Evolutionary conservation across 306 rosid species (phyloP), one percentile per base, ranked within the genome.

Genomic region (Gynostemma pentaphyllum): DNA sequence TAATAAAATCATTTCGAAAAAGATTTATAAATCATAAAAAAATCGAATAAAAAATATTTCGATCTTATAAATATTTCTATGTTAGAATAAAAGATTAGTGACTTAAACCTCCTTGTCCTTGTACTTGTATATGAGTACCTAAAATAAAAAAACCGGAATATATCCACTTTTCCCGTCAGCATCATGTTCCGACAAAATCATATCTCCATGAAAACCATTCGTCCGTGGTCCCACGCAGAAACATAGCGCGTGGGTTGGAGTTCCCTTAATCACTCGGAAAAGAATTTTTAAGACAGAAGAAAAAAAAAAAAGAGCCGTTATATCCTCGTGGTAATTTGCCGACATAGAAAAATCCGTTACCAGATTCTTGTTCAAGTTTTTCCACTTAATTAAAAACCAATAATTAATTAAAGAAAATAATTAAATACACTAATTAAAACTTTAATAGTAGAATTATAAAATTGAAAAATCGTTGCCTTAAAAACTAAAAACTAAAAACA

Each of bases 261-360:
- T 4, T 37, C 13, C 13, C 13, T 39, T 39, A 10, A 8, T 6
- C 13, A 0, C 9, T 39, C 1, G 44, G 12, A 5, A 7, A 28
- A 28, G 32, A 54, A 7, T 32, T 32, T 30, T 56, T n/a, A 34
- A 11, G 64, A 36, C 30, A 2, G 64, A 18, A n/a, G n/a, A n/a
- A n/a, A n/a, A n/a, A n/a, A n/a, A n/a, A 62, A 62, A 78, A 67
- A 75, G 75, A 80, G 86, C 89, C 89, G 89, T 83, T 83, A 8
- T 4, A 2, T 28, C 56, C 44, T 22, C 65, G 42, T 47, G 66
- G 54, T 70, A 32, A 49, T 16, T 68, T 74, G 80, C 86, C 84
- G 84, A 81, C 80, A 66, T 2, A 51, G 48, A 64, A 63, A 5
- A 30, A 9, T 22, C 42, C 39, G 27, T n/a, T 67, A 34, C 65